Evolutionary conservation across 495 filamentous ascomycete species (phyloP).

Genomic region (Jackrogersella minutella): DNA sequence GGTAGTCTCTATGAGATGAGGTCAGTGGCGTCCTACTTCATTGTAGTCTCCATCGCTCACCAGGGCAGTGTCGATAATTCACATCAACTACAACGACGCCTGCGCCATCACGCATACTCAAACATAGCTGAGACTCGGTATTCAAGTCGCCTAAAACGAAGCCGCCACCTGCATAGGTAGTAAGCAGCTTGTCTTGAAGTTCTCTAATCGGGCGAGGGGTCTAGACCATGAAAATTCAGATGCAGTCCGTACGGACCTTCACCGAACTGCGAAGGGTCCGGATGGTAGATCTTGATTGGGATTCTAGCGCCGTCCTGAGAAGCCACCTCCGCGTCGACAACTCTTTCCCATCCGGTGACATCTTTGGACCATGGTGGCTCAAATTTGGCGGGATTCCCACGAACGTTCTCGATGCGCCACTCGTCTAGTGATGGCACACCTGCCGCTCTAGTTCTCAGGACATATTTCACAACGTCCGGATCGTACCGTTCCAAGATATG

Average conservation of each 20-base stretch:
- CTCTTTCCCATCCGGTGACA: slow-evolving; percentile 46
- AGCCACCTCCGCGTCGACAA: slow-evolving; percentile 47
- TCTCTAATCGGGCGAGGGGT: background rate
- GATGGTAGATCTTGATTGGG: slow-evolving; percentile 55
- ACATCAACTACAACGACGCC: slow-evolving; percentile 57
- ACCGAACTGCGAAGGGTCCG: slow-evolving; percentile 46
- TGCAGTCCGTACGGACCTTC: slow-evolving; percentile 57
- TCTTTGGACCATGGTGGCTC: slow-evolving; percentile 49
- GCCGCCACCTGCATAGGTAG: slow-evolving; percentile 43
- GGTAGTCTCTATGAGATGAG: slow-evolving; percentile 44
- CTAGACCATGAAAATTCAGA: slow-evolving; percentile 57
- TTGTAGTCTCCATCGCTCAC: slow-evolving; percentile 31
- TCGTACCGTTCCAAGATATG: slow-evolving; percentile 31
- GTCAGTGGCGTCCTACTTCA: background rate
- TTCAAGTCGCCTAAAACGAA: slow-evolving; percentile 59
- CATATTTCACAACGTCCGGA: slow-evolving; percentile 27
- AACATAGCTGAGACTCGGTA: slow-evolving; percentile 54
- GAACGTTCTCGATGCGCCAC: slow-evolving; percentile 54
- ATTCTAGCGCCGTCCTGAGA: slow-evolving; percentile 54
- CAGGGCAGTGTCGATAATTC: slow-evolving; percentile 60
- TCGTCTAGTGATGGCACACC: slow-evolving; percentile 40
- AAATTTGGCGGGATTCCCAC: slow-evolving; percentile 49
- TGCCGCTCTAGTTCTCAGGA: slow-evolving; percentile 17
- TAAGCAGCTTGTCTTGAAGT: background rate
- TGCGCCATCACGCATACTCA: slow-evolving; percentile 55